These are phyloP conservation scores for Penicillium mononematosum DNA, from an alignment of 495 filamentous ascomycete genomes.

Conservation along the genomic window DNA sequence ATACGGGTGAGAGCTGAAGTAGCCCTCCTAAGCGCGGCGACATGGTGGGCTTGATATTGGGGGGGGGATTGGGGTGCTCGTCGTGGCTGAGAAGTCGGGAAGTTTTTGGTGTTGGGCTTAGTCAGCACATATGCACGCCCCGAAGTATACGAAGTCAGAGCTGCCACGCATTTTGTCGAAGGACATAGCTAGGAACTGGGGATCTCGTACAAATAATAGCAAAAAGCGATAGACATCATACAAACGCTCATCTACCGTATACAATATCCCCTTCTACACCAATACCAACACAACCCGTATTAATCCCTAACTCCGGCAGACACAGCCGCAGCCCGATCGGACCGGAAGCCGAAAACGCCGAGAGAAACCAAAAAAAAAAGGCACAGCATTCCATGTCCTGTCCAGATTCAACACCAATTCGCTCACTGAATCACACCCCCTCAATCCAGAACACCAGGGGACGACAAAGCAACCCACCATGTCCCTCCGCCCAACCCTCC, in stretches of 20 bases:
- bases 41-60: slow-evolving; percentile 27
- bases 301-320: slow-evolving; percentile 6
- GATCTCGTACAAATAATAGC: background rate
- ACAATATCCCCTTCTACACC: background rate
- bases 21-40: slow-evolving; percentile 40
- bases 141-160: background rate
- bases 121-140: background rate
- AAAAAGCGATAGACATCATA: background rate
- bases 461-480: slow-evolving; percentile 10
- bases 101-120: slow-evolving; percentile 26
- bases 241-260: background rate
- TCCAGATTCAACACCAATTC: background rate
- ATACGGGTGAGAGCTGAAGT: slow-evolving; percentile 27
- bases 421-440: background rate
- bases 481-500: slow-evolving; percentile 19
- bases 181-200: no score
- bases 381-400: background rate
- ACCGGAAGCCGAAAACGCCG: slow-evolving; percentile 17
- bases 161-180: background rate
- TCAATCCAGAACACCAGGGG: background rate
- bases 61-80: slow-evolving; percentile 7
- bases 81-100: slow-evolving; percentile 8
- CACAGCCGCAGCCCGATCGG: slow-evolving; percentile 7
- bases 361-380: slow-evolving; percentile 13
- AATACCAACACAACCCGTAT: background rate